Evolutionary conservation across 176 grass and related monocot species (phyloP), one percentile per base, ranked within the genome.

Genomic region (Cocos nucifera): DNA sequence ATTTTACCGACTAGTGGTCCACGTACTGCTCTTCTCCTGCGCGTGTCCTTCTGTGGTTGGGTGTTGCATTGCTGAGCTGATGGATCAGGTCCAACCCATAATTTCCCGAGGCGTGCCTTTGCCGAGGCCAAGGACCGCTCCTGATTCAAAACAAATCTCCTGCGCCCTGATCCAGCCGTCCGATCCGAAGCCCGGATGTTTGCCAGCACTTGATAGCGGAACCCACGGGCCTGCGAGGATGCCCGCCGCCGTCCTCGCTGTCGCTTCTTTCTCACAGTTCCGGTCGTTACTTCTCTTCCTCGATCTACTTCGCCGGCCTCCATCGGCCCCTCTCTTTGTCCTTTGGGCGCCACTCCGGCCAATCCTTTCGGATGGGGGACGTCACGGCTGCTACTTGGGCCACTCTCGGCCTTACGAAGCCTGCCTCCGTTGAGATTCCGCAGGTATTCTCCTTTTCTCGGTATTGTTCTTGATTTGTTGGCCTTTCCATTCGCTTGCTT

Each of bases 361-460:
- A 6, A 28, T 74, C 56, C 44, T 44, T 18, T 72, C 49, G 84
- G 60, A 97, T 92, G 93, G 93, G 73, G 0, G 83, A 90, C 78
- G 28, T 84, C 22, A 24, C 82, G 17, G 84, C 81, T 15, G 22
- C 59, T 1, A 30, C 51, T 1, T 50, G 8, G 6, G 71, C 79
- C 53, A 88, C 76, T 60, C 87, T 98, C 52, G 93, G 93, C 0
- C 79, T 98, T 23, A 98, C 93, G 30, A 85, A 88, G 59, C 56
- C 93, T 39, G 82, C 82, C 66, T 48, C 58, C 69, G 58, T 98
- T 12, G 93, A 88, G 69, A 70, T 61, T 50, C 93, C 81, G 23
- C 84, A 98, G 93, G 93, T 97, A 18, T 30, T 54, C 26, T 0
- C 0, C 68, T 83, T 60, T 29, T 22, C 52, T 17, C n/a, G 22